A percentile compares a stretch with the other conserved stretches of the same genome.
phyloP scores from a whole-genome alignment of 805 yeast genomes.

The Candida corydali region DNA sequence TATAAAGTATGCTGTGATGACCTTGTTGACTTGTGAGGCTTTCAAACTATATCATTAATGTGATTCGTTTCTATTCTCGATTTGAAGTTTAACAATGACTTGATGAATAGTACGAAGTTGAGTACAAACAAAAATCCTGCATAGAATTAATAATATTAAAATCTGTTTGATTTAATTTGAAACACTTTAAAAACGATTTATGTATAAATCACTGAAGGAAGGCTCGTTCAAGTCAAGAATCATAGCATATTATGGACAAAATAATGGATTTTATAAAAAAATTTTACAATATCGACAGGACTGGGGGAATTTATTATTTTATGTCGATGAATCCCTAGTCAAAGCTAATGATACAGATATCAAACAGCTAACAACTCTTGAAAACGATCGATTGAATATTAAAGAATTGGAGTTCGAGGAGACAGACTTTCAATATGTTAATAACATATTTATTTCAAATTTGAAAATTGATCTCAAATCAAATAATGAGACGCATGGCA shows the following conservation, averaged over 20 bases:
- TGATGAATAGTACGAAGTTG: too few species aligned
- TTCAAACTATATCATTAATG: too few species aligned
- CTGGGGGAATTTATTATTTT: slow-evolving; percentile 49
- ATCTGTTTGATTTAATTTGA: too few species aligned
- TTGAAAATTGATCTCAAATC: neutral
- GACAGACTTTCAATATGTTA: slow-evolving; percentile 6
- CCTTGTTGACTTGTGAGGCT: too few species aligned
- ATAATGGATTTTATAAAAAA: slow-evolving; percentile 38
- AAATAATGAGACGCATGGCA: neutral
- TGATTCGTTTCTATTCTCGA: too few species aligned
- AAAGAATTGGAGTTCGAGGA: slow-evolving; percentile 8
- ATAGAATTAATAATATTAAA: too few species aligned
- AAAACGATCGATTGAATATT: slow-evolving; percentile 11
- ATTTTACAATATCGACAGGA: slow-evolving; percentile 42
- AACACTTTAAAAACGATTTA: neutral
- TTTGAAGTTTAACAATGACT: neutral
- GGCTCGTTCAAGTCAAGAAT: slow-evolving; percentile 28
- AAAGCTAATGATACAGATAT: slow-evolving; percentile 5
- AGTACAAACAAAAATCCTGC: too few species aligned
- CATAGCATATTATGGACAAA: slow-evolving; percentile 45
- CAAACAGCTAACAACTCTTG: slow-evolving; percentile 1
- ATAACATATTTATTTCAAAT: slow-evolving; percentile 5
- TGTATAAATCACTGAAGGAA: slow-evolving; percentile 16
- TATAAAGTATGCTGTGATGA: too few species aligned
- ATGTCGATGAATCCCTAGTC: slow-evolving; percentile 28